A percentile compares a stretch with the other conserved stretches of the same genome.
These are phyloP conservation scores for Hibiscus trionum DNA, from an alignment of 345 rosid species.

Conservation along the genomic window DNA sequence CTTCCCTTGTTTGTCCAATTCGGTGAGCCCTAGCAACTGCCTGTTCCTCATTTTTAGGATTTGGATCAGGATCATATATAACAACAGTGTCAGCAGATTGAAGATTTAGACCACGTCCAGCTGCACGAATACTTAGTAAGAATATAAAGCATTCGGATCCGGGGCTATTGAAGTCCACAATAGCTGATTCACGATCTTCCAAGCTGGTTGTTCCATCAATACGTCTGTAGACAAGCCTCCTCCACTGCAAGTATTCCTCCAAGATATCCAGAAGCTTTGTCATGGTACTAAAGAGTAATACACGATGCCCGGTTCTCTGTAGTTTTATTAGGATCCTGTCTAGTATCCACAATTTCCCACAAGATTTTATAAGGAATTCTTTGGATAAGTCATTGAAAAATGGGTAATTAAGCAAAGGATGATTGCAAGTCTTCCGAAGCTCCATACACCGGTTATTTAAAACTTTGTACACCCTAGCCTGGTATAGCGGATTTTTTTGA, in stretches of 20 bases:
- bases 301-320: conserved; percentile 92
- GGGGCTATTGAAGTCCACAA: conserved; percentile 87
- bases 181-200: conserved; percentile 99
- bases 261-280: conserved; percentile 95
- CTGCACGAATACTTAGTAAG: conserved; percentile 96
- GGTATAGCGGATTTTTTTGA: conserved; percentile 73
- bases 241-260: conserved; percentile 98
- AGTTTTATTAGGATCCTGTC: conserved; percentile 93
- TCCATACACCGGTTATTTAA: conserved; percentile 98
- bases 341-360: conserved; percentile 94
- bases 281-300: conserved; percentile 98
- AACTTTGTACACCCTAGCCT: conserved; percentile 64
- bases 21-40: conserved; percentile 99
- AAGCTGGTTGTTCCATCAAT: conserved; percentile 99
- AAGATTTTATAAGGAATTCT: conserved; percentile 85
- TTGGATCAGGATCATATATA: conserved; percentile 99
- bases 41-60: conserved; percentile 99
- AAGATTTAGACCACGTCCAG: conserved; percentile 99
- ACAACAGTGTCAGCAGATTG: conserved; percentile 98
- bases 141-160: conserved; percentile 88
- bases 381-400: conserved; percentile 81
- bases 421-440: conserved; percentile 93
- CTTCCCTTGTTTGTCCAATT: conserved; percentile 96
- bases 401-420: conserved; percentile 96
- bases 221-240: conserved; percentile 78